These are phyloP conservation scores for Skeletonema menzelii DNA, from an alignment of 108 stramenopile genomes.

Conservation along the genomic window DNA sequence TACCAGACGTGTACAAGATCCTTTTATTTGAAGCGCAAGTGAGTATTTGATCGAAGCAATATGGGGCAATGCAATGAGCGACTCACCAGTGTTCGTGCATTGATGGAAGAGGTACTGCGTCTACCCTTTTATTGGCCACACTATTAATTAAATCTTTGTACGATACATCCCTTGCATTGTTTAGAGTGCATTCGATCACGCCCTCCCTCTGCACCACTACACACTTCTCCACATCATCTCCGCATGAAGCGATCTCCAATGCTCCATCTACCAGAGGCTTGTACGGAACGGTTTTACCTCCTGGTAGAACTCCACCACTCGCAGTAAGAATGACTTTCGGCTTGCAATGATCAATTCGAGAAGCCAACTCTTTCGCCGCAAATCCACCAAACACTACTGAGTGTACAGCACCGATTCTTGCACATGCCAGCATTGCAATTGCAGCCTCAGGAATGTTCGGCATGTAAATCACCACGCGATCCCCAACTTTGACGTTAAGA, in stretches of 20 bases:
- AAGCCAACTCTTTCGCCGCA: constrained; percentile 68
- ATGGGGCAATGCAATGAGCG: constrained; percentile 62
- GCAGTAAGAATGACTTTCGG: constrained; percentile 77
- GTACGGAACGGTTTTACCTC: constrained; percentile 58
- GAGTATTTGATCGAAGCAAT: background rate
- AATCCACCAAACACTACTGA: constrained; percentile 90
- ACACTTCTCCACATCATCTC: constrained; percentile 37
- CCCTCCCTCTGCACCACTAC: constrained; percentile 60
- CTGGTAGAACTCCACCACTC: constrained; percentile 60
- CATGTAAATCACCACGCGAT: constrained; percentile 85
- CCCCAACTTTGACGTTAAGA: constrained; percentile 64
- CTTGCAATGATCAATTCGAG: constrained; percentile 64
- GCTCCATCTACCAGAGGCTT: constrained; percentile 66
- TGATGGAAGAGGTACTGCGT: constrained; percentile 53
- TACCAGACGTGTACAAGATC: constrained; percentile 44
- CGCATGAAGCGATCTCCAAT: constrained; percentile 44
- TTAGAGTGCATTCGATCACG: constrained; percentile 35
- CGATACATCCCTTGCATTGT: constrained; percentile 39
- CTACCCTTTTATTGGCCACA: constrained; percentile 4
- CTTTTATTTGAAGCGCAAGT: background rate
- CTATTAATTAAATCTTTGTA: constrained; percentile 42
- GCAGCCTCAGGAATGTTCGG: constrained; percentile 82
- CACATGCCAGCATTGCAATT: constrained; percentile 82
- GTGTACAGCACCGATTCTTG: constrained; percentile 81
- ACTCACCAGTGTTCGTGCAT: constrained; percentile 57